These are phyloP conservation scores for Hebeloma cylindrosporum DNA, from an alignment of 768 basidiomycete genomes.

Conservation along the genomic window DNA sequence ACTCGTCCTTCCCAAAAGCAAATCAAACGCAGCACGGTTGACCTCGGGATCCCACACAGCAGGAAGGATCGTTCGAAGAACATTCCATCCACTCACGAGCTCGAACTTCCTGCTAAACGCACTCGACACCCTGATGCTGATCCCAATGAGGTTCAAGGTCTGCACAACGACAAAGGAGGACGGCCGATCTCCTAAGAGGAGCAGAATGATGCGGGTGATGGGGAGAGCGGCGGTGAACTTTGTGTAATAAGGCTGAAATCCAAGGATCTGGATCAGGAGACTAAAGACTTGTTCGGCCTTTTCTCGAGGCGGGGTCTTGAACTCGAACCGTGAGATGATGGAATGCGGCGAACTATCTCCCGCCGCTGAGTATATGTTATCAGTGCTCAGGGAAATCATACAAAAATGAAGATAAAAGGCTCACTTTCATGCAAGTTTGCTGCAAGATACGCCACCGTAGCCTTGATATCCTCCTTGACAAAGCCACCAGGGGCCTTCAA, in stretches of 20 bases:
- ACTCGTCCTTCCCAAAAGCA: slow-evolving; percentile 52
- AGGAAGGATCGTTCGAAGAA: slow-evolving; percentile 69
- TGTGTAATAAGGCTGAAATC: slow-evolving; percentile 53
- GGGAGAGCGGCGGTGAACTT: slow-evolving; percentile 78
- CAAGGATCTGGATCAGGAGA: slow-evolving; percentile 61
- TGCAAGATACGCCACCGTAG: slow-evolving; percentile 81
- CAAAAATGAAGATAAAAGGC: slow-evolving; percentile 15
- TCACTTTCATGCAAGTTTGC: slow-evolving; percentile 73
- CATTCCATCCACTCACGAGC: slow-evolving; percentile 79
- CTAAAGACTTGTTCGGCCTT: slow-evolving; percentile 71
- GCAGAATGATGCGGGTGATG: slow-evolving; percentile 71
- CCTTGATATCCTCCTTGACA: slow-evolving; percentile 78
- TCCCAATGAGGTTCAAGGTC: slow-evolving; percentile 57
- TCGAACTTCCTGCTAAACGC: slow-evolving; percentile 84
- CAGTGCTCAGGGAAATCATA: slow-evolving; percentile 11
- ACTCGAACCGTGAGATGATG: slow-evolving; percentile 55
- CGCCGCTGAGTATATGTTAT: slow-evolving; percentile 8
- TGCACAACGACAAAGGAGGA: slow-evolving; percentile 55
- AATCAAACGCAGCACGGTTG: slow-evolving; percentile 65
- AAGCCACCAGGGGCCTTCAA: slow-evolving; percentile 59
- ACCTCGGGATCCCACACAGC: slow-evolving; percentile 65
- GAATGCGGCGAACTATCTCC: slow-evolving; percentile 54
- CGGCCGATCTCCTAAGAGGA: slow-evolving; percentile 80
- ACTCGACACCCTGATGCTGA: slow-evolving; percentile 52
- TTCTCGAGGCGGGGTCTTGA: slow-evolving; percentile 42